phyloP scores from a whole-genome alignment of 1,284 basidiomycete genomes.

The Boletus mariae region DNA sequence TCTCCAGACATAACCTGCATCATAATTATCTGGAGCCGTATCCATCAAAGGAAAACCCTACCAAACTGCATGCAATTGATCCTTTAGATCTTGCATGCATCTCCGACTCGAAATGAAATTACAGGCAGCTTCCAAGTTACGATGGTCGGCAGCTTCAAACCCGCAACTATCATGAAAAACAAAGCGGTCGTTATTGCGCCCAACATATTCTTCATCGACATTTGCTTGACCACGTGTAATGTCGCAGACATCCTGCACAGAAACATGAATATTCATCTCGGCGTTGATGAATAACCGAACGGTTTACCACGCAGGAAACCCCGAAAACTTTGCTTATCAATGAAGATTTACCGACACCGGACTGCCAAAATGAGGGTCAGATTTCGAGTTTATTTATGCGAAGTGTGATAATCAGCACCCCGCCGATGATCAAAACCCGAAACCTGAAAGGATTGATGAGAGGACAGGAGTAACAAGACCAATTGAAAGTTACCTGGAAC shows the following conservation, averaged over 20 bases:
- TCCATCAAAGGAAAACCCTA: not conserved
- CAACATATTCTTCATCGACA: not conserved
- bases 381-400: not conserved
- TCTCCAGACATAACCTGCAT: not conserved
- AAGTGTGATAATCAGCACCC: not conserved
- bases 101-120: not conserved
- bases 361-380: not conserved
- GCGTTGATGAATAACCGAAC: not conserved
- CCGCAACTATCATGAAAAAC: slow-evolving; percentile 2
- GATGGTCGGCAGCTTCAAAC: not conserved
- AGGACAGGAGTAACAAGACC: not conserved
- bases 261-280: not conserved
- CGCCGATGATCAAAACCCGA: slow-evolving; percentile 6
- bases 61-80: slow-evolving; percentile 4
- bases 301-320: not conserved
- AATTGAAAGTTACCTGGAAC: not conserved
- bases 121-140: not conserved
- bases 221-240: not conserved
- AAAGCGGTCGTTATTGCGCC: not conserved
- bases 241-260: not conserved
- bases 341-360: slow-evolving; percentile 5
- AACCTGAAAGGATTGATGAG: slow-evolving; percentile 5
- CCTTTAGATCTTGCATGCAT: not conserved
- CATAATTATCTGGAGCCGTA: too few species aligned
- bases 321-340: slow-evolving; percentile 4